Percentiles rank a stretch among this genome's conserved stretches.
Evolutionary conservation across 805 yeast species (phyloP).

Genomic region (baker's yeast (Saccharomyces cerevisiae)): DNA sequence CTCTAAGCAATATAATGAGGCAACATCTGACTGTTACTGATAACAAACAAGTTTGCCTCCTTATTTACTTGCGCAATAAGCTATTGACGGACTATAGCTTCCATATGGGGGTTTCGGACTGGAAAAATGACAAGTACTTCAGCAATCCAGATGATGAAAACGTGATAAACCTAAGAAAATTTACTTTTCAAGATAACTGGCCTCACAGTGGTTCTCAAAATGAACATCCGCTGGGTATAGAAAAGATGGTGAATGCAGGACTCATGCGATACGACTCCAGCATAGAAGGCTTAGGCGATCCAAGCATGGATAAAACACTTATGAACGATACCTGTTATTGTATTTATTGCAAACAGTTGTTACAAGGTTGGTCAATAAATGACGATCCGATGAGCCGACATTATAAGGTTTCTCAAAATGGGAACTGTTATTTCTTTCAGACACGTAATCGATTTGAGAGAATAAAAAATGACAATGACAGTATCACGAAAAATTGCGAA

Average conservation of each 20-base stretch:
- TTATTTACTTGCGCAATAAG: constrained; percentile 12
- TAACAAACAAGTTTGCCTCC: constrained; percentile 10
- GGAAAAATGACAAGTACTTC: constrained; percentile 17
- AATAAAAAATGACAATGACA: neutral
- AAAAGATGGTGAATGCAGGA: constrained; percentile 46
- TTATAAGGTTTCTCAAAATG: constrained; percentile 16
- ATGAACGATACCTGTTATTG: constrained; percentile 46
- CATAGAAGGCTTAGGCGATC: constrained; percentile 26
- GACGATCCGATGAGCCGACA: constrained; percentile 51
- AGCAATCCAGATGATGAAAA: constrained; percentile 12
- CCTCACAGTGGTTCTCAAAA: constrained; percentile 5
- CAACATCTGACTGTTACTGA: constrained; percentile 11
- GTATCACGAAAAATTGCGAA: neutral
- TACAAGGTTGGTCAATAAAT: constrained; percentile 48
- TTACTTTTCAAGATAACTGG: constrained; percentile 23
- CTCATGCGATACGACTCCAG: constrained; percentile 45
- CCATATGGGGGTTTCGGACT: constrained; percentile 13
- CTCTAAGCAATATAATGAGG: constrained; percentile 19
- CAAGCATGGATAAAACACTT: constrained; percentile 22
- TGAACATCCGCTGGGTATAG: constrained; percentile 12
- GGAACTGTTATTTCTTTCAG: constrained; percentile 19
- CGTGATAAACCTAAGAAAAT: constrained; percentile 11
- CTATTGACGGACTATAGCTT: constrained; percentile 20
- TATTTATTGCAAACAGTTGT: constrained; percentile 45
- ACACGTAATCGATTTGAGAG: neutral